phyloP scores from a whole-genome alignment of 179 eudicot species.

The Nepenthes alata region DNA sequence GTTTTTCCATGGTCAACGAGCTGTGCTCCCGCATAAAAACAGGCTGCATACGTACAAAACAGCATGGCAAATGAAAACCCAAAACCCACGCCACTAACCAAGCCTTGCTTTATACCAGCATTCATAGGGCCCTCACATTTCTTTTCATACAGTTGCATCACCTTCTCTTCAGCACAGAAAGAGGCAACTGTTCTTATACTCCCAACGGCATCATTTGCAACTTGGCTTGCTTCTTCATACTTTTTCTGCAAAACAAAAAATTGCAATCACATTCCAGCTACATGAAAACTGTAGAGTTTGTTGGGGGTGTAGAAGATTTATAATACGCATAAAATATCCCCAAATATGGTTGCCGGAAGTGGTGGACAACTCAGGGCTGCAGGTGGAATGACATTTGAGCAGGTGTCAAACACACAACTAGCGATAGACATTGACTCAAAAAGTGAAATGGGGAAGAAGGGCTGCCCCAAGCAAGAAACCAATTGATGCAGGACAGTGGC shows the following conservation, averaged over 20 bases:
- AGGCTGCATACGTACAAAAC: constrained; percentile 26
- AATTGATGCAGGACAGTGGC: neutral
- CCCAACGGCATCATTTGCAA: constrained; percentile 40
- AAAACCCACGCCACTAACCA: constrained; percentile 29
- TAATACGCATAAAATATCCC: neutral
- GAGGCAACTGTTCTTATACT: constrained; percentile 40
- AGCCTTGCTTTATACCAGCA: constrained; percentile 32
- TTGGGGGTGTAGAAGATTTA: neutral
- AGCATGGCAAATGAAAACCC: constrained; percentile 20
- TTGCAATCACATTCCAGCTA: neutral
- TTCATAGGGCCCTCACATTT: constrained; percentile 30
- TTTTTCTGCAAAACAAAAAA: constrained; percentile 12
- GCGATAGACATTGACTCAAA: no score
- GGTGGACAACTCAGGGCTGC: no score
- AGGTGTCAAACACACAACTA: no score
- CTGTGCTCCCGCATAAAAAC: constrained; percentile 46
- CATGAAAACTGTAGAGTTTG: neutral
- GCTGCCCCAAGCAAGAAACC: no score
- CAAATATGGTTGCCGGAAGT: neutral
- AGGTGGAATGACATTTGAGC: no score
- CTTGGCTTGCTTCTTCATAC: constrained; percentile 44
- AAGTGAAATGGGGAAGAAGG: no score
- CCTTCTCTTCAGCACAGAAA: constrained; percentile 41
- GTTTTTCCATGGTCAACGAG: constrained; percentile 34
- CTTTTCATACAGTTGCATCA: constrained; percentile 25